Base-by-base conservation (phyloP, 2,329 filamentous ascomycete genomes). In the Pseudogymnoascus sp. region DNA sequence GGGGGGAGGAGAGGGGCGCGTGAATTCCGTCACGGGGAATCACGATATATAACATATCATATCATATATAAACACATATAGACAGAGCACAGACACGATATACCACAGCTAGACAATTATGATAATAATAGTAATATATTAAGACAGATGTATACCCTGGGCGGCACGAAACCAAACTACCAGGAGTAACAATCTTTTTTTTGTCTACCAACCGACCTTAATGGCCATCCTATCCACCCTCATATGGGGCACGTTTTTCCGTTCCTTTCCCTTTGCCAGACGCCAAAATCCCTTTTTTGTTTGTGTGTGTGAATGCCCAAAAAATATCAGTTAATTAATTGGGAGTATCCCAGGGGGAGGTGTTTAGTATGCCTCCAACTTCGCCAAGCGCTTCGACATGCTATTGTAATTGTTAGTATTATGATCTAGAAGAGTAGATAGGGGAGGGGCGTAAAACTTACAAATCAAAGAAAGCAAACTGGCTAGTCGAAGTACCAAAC, bases 401-500 rank as follows among this genome's bases (percentile, higher is more conserved):
- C 85, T 88, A 67, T 69, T 50, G 8, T 46, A 34, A 38, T 56
- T 6, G 37, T 73, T 68, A 72, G 72, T 63, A 63, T 21, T 5
- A 4, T 25, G 21, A 10, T 40, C 1, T 18, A 25, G n/a, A 53
- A 75, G 61, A 62, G 65, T 36, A 60, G 28, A 31, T 50, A 31
- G 12, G n/a, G n/a, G 34, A 2, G 16, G 8, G 36, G 18, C 16
- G 46, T 31, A 50, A 40, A 31, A 89, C 89, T 86, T 80, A 93
- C 90, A 97, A 99, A 75, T 96, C 91, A 78, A 96, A 99, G 82
- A 99, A 99, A 40, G 93, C 92, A 79, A 99, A 97, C 73, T 97
- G 93, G 79, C 89, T 95, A 4, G 95, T 93, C 69, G 85, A 88
- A 74, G 92, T 93, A 72, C 95, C 95, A 75, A 93, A 95, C 75